These are phyloP conservation scores for Solanum sejunctum DNA, from an alignment of 257 asterid genomes.

Conservation along the genomic window DNA sequence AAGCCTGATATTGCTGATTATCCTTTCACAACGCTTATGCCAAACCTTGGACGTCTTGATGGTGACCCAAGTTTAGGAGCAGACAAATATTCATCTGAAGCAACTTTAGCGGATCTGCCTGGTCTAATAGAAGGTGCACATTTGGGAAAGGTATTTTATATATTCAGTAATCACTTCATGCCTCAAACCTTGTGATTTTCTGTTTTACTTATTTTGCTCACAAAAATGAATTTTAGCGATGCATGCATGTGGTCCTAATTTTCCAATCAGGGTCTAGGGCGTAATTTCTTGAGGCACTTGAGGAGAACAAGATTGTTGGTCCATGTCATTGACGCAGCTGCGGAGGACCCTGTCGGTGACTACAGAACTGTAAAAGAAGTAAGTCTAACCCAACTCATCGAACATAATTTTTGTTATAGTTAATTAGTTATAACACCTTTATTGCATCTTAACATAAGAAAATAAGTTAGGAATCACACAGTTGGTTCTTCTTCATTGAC, in stretches of 20 bases:
- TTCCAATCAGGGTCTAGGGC: slow-evolving; percentile 70
- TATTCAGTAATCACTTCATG: not conserved
- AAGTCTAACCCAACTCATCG: not conserved
- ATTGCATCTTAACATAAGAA: not conserved
- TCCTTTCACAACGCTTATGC: slow-evolving; percentile 96
- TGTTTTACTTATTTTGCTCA: not conserved
- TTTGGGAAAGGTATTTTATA: slow-evolving; percentile 70
- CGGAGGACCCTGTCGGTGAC: slow-evolving; percentile 68
- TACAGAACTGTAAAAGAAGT: slow-evolving; percentile 95
- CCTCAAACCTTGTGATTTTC: not conserved
- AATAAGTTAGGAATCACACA: not conserved
- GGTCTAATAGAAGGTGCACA: slow-evolving; percentile 99
- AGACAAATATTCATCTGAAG: slow-evolving; percentile 72
- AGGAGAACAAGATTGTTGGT: slow-evolving; percentile 92
- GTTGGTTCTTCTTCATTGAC: not conserved
- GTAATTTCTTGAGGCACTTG: slow-evolving; percentile 93
- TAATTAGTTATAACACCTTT: not conserved
- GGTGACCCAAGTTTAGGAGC: slow-evolving; percentile 92
- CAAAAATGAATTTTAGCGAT: not conserved
- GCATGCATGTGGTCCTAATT: not conserved
- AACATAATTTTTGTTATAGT: not conserved
- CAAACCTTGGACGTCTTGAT: slow-evolving; percentile 86
- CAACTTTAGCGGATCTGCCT: slow-evolving; percentile 93
- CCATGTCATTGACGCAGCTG: slow-evolving; percentile 86
- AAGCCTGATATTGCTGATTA: slow-evolving; percentile 97